phyloP scores from a whole-genome alignment of 2,329 filamentous ascomycete species.

The Pleomassaria siparia region DNA sequence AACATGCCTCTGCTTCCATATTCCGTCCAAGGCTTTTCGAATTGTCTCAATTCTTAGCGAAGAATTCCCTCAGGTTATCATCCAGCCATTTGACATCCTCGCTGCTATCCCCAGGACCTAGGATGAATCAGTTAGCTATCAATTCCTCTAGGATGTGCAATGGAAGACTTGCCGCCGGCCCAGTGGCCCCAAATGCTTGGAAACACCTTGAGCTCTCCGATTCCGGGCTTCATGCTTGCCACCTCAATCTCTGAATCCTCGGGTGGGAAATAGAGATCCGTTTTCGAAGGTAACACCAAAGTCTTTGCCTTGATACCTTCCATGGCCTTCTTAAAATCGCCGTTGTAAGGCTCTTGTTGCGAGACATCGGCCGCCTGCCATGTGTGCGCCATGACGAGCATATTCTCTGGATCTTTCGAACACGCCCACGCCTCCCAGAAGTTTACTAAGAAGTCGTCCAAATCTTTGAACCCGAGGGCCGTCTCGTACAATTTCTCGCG shows the following conservation, averaged over 20 bases:
- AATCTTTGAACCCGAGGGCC: constrained; percentile 63
- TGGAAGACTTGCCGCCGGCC: constrained; percentile 50
- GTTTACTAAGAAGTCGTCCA: constrained; percentile 72
- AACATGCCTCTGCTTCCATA: too few species aligned
- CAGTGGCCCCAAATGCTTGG: constrained; percentile 67
- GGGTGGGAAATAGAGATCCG: constrained; percentile 80
- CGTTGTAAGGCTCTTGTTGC: constrained; percentile 67
- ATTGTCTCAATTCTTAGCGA: constrained; percentile 36
- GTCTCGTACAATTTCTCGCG: constrained; percentile 68
- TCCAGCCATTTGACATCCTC: constrained; percentile 75
- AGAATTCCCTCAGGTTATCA: constrained; percentile 58
- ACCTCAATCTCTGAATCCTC: constrained; percentile 79
- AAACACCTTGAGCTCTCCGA: constrained; percentile 57
- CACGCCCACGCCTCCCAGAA: constrained; percentile 79
- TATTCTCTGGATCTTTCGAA: constrained; percentile 73
- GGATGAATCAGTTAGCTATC: constrained; percentile 12
- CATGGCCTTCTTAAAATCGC: constrained; percentile 64
- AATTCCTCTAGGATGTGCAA: not conserved
- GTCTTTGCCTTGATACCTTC: constrained; percentile 70
- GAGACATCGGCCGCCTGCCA: constrained; percentile 77
- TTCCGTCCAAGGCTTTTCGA: too few species aligned
- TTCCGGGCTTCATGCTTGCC: constrained; percentile 58
- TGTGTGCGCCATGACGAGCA: constrained; percentile 72
- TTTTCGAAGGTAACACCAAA: constrained; percentile 70
- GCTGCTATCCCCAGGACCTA: constrained; percentile 69